Evolutionary conservation across 2,329 filamentous ascomycete genomes (phyloP).

Genomic region (Knufia fluminis): DNA sequence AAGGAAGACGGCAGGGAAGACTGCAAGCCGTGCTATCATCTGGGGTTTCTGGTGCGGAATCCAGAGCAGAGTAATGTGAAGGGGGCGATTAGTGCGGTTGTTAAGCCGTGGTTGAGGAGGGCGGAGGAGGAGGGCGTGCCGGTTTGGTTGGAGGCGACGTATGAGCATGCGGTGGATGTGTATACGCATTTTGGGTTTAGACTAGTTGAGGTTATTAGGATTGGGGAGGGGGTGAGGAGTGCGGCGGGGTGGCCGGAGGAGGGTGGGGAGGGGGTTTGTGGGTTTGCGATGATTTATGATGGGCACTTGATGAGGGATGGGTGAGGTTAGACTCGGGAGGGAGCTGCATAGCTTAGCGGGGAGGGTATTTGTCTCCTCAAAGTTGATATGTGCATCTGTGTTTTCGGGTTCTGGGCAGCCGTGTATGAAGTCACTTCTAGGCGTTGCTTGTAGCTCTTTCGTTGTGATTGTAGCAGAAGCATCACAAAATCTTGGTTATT

Average conservation of each 20-base stretch:
- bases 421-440: no score
- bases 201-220: slow-evolving; percentile 11
- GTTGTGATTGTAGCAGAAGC: no score
- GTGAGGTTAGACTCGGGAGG: no score
- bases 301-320: not conserved
- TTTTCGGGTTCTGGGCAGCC: no score
- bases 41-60: slow-evolving; percentile 20
- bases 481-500: no score
- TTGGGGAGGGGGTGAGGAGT: not conserved
- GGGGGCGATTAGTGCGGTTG: slow-evolving; percentile 19
- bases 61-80: slow-evolving; percentile 10
- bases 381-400: no score
- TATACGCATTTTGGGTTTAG: slow-evolving; percentile 18
- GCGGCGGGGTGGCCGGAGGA: slow-evolving; percentile 3
- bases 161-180: slow-evolving; percentile 16
- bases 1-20: slow-evolving; percentile 1
- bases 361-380: no score
- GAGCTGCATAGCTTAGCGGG: no score
- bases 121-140: slow-evolving; percentile 18
- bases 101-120: slow-evolving; percentile 17
- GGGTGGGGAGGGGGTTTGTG: slow-evolving; percentile 1
- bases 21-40: slow-evolving; percentile 17
- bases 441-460: no score
- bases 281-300: slow-evolving; percentile 6
- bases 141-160: slow-evolving; percentile 19